A percentile compares a stretch with the other conserved stretches of the same genome.
These are phyloP conservation scores for Sorghum bicolor DNA, from an alignment of 176 grass and related monocot genomes.

Conservation along the genomic window DNA sequence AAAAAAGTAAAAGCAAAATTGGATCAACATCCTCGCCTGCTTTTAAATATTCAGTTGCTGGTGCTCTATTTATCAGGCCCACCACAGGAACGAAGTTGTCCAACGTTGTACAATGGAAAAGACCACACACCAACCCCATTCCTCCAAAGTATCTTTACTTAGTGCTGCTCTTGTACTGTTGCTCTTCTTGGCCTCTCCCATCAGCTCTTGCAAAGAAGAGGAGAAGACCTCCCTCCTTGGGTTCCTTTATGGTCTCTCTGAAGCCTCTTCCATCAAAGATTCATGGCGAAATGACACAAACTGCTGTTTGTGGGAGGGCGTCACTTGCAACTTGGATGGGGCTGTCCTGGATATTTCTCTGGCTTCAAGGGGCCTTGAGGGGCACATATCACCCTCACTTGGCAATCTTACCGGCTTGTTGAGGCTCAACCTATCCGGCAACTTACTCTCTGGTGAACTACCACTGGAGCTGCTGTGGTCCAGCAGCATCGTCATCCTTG, in stretches of 20 bases:
- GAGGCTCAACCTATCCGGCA: conserved; percentile 36
- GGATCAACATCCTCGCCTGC: no score
- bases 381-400: conserved; percentile 35
- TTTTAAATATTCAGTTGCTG: neutral
- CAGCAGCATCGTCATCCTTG: conserved; percentile 5
- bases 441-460: conserved; percentile 24
- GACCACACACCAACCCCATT: neutral
- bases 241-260: conserved; percentile 24
- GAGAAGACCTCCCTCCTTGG: conserved; percentile 30
- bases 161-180: neutral
- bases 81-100: neutral
- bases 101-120: conserved; percentile 1
- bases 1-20: no score
- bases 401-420: conserved; percentile 25
- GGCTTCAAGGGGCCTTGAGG: conserved; percentile 12
- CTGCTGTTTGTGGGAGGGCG: conserved; percentile 44
- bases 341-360: neutral
- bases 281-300: conserved; percentile 25
- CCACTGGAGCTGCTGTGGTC: neutral
- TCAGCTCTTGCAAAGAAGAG: conserved; percentile 13
- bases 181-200: neutral
- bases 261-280: neutral
- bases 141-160: neutral
- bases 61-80: neutral
- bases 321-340: conserved; percentile 9